Evolutionary conservation across 331 rosid species (phyloP).

Genomic region (Dryas integrifolia): DNA sequence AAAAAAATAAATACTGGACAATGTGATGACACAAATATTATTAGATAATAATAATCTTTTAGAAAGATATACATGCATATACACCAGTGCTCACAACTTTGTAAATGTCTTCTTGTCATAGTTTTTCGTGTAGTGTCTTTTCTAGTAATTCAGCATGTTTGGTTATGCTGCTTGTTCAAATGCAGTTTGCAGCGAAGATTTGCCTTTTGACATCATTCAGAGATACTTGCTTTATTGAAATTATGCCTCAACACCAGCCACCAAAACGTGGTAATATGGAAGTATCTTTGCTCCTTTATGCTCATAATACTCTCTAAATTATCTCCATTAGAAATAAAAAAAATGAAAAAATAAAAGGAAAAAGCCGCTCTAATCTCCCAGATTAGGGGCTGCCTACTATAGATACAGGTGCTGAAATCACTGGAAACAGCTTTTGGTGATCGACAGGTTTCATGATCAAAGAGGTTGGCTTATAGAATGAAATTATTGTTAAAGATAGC

Average conservation of each 20-base stretch:
- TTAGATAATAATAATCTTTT: neutral
- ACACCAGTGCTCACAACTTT: neutral
- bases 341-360: neutral
- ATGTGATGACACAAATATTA: neutral
- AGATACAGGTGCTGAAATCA: neutral
- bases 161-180: constrained; percentile 18
- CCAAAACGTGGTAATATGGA: constrained; percentile 64
- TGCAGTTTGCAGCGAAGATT: constrained; percentile 88
- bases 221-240: constrained; percentile 89
- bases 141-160: neutral
- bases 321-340: neutral
- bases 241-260: constrained; percentile 57
- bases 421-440: neutral
- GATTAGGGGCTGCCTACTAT: neutral
- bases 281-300: neutral
- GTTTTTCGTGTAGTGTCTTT: neutral
- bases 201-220: constrained; percentile 93
- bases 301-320: neutral
- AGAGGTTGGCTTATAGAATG: neutral
- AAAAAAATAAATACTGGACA: neutral
- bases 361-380: neutral
- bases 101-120: neutral
- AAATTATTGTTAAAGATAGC: neutral
- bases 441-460: neutral
- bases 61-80: neutral